phyloP scores from a whole-genome alignment of 257 asterid genomes.

The Handroanthus guayacan region DNA sequence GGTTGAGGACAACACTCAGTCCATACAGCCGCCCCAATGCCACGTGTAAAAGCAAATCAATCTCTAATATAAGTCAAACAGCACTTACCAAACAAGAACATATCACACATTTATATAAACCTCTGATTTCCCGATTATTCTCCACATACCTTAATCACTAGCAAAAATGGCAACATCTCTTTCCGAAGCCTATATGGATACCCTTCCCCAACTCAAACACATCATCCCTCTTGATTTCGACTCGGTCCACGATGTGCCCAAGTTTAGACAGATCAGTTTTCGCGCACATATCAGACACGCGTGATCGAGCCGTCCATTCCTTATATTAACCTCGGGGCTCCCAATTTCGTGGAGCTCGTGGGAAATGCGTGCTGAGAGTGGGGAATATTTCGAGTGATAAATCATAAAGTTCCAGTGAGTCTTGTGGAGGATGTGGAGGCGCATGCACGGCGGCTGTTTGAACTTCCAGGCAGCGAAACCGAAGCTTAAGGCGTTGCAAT shows the following conservation, averaged over 20 bases:
- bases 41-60: conserved; percentile 40
- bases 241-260: conserved; percentile 54
- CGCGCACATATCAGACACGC: neutral
- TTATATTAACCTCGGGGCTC: conserved; percentile 52
- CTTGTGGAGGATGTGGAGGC: conserved; percentile 58
- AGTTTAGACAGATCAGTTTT: conserved; percentile 35
- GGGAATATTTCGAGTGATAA: conserved; percentile 69
- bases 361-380: conserved; percentile 62
- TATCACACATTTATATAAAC: neutral
- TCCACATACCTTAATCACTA: conserved; percentile 27
- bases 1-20: conserved; percentile 42
- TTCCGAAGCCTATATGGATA: conserved; percentile 61
- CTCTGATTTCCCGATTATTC: neutral
- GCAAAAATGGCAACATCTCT: conserved; percentile 55
- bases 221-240: conserved; percentile 73
- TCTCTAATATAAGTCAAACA: neutral
- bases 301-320: conserved; percentile 37
- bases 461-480: conserved; percentile 56
- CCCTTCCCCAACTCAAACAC: conserved; percentile 49
- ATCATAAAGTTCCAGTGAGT: conserved; percentile 54
- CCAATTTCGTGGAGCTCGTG: conserved; percentile 51
- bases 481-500: conserved; percentile 57
- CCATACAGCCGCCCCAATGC: conserved; percentile 49
- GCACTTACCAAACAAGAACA: neutral
- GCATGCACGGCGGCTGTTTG: conserved; percentile 54